Percentiles rank a stretch among this genome's conserved stretches.
These are phyloP conservation scores for Malassezia furfur DNA, from an alignment of 1,284 basidiomycete genomes.

Conservation along the genomic window DNA sequence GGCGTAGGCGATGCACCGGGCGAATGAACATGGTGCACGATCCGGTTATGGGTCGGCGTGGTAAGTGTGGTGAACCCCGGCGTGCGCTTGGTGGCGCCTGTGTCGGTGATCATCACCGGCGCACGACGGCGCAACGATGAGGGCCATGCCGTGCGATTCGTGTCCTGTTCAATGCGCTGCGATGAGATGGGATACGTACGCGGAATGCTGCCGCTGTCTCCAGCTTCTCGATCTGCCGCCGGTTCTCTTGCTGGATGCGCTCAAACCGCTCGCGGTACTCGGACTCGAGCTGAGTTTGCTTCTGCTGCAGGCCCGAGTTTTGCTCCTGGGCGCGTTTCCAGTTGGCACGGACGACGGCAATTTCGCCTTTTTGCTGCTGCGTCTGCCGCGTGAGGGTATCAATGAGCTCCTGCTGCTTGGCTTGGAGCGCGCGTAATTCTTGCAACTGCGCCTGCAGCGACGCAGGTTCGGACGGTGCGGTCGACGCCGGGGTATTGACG, in stretches of 20 bases:
- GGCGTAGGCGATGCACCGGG: not conserved
- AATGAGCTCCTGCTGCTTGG: slow-evolving; percentile 24
- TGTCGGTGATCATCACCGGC: slow-evolving; percentile 12
- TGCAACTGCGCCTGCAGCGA: not conserved
- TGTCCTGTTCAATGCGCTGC: slow-evolving; percentile 33
- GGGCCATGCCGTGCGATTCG: slow-evolving; percentile 30
- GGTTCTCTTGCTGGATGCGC: slow-evolving; percentile 25
- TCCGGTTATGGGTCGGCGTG: not conserved
- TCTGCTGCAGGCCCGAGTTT: slow-evolving; percentile 24
- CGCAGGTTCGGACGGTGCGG: not conserved
- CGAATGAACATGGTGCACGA: not conserved
- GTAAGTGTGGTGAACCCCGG: not conserved
- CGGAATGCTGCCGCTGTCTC: slow-evolving; percentile 33
- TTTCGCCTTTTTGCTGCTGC: slow-evolving; percentile 31
- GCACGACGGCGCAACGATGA: slow-evolving; percentile 25
- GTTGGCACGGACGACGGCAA: slow-evolving; percentile 32
- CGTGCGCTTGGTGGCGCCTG: not conserved
- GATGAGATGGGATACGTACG: slow-evolving; percentile 5
- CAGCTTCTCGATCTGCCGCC: slow-evolving; percentile 25
- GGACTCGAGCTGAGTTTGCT: slow-evolving; percentile 22
- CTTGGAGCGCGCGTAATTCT: slow-evolving; percentile 19
- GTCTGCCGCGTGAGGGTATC: slow-evolving; percentile 21
- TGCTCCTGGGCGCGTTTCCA: slow-evolving; percentile 27
- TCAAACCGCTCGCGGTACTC: slow-evolving; percentile 26
- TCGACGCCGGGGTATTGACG: not conserved